Evolutionary conservation across 768 basidiomycete species (phyloP).

Genomic region (Tricholoma sp.): DNA sequence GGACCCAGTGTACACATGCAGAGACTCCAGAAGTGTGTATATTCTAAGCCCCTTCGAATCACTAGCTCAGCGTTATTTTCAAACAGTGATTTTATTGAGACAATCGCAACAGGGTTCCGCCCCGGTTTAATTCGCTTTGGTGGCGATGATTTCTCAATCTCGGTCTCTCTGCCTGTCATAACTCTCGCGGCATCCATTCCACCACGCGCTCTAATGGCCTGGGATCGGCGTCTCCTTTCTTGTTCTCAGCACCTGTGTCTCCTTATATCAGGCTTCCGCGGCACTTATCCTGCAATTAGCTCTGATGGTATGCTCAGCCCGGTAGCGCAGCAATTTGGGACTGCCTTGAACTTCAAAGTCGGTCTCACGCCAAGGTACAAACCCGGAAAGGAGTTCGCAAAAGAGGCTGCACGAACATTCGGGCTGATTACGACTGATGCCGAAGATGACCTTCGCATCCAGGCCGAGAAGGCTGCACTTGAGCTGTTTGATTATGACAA

Average conservation of each 20-base stretch:
- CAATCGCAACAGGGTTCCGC: slow-evolving; percentile 49
- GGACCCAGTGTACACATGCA: slow-evolving; percentile 21
- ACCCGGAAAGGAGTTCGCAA: slow-evolving; percentile 44
- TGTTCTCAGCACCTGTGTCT: slow-evolving; percentile 55
- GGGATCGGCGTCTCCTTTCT: slow-evolving; percentile 62
- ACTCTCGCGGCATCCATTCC: slow-evolving; percentile 47
- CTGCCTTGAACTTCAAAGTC: slow-evolving; percentile 49
- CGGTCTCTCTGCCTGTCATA: slow-evolving; percentile 53
- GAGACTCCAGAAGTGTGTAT: slow-evolving; percentile 27
- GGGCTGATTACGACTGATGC: slow-evolving; percentile 41
- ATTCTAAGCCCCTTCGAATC: neutral
- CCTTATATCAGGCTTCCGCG: slow-evolving; percentile 53
- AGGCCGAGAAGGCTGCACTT: slow-evolving; percentile 27
- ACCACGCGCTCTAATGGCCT: slow-evolving; percentile 64
- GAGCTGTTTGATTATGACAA: slow-evolving; percentile 23
- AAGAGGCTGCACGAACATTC: slow-evolving; percentile 44
- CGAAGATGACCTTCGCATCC: slow-evolving; percentile 32
- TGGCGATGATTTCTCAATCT: slow-evolving; percentile 47
- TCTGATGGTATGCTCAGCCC: slow-evolving; percentile 36
- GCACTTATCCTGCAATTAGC: slow-evolving; percentile 48
- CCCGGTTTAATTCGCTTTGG: slow-evolving; percentile 54
- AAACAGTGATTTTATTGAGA: slow-evolving; percentile 53
- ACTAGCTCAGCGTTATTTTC: slow-evolving; percentile 1
- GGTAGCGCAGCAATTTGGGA: slow-evolving; percentile 29
- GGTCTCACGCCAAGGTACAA: slow-evolving; percentile 60